A percentile compares a stretch with the other conserved stretches of the same genome.
phyloP scores from a whole-genome alignment of 2,329 filamentous ascomycete genomes.

The Cladosporium sp. region DNA sequence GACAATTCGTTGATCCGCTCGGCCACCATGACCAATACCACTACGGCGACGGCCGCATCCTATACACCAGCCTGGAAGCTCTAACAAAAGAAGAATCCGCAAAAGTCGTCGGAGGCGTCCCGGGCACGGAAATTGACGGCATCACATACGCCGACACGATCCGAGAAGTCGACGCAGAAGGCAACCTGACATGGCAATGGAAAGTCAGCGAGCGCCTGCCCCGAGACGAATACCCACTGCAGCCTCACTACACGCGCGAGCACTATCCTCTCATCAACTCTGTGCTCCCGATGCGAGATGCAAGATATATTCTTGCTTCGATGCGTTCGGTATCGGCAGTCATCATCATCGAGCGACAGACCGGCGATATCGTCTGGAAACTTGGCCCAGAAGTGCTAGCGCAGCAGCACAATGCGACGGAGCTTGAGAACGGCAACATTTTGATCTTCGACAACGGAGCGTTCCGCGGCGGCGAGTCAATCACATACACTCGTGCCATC shows the following conservation, averaged over 20 bases:
- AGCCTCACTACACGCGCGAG: constrained; percentile 43
- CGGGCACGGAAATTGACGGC: constrained; percentile 42
- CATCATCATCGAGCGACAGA: constrained; percentile 44
- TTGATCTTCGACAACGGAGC: constrained; percentile 51
- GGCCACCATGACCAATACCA: constrained; percentile 52
- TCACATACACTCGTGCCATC: constrained; percentile 47
- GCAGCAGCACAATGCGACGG: constrained; percentile 49
- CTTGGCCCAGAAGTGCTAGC: constrained; percentile 43
- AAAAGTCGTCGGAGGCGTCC: constrained; percentile 44
- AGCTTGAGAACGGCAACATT: constrained; percentile 45
- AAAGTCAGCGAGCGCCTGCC: constrained; percentile 45
- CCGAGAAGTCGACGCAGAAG: constrained; percentile 43
- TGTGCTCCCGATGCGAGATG: constrained; percentile 42
- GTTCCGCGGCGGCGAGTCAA: constrained; percentile 42
- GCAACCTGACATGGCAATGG: constrained; percentile 47
- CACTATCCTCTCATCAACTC: constrained; percentile 51
- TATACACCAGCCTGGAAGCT: constrained; percentile 47
- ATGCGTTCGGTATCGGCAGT: constrained; percentile 46
- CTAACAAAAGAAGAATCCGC: constrained; percentile 40
- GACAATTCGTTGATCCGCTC: constrained; percentile 44
- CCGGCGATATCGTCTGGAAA: constrained; percentile 46
- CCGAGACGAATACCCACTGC: constrained; percentile 41
- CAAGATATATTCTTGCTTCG: constrained; percentile 45
- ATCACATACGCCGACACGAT: constrained; percentile 46
- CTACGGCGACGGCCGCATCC: constrained; percentile 43